These are phyloP conservation scores for Saccharomycopsis amapae DNA, from an alignment of 805 yeast species.

Conservation along the genomic window DNA sequence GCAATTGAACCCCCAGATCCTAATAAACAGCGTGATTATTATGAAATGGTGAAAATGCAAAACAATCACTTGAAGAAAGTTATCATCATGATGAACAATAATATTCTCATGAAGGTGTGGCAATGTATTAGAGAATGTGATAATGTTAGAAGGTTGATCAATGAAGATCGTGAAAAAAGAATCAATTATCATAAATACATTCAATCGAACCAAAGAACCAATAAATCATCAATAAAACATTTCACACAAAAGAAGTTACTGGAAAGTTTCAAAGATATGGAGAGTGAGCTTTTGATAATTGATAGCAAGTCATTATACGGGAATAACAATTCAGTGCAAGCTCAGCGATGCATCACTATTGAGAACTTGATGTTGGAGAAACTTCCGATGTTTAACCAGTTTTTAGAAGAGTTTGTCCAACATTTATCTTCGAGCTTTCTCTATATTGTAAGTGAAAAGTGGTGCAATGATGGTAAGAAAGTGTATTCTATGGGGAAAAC, in stretches of 20 bases:
- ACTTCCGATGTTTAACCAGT: constrained; percentile 4
- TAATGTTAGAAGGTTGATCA: constrained; percentile 6
- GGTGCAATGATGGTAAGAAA: too few species aligned
- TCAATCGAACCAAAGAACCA: neutral
- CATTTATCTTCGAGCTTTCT: neutral
- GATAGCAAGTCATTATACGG: neutral
- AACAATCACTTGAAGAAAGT: neutral
- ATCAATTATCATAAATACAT: constrained; percentile 7
- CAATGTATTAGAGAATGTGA: constrained; percentile 9
- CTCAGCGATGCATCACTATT: constrained; percentile 5
- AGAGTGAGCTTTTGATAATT: neutral
- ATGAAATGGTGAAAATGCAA: constrained; percentile 6
- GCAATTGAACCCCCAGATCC: neutral
- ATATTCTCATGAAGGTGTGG: constrained; percentile 7
- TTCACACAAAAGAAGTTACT: neutral
- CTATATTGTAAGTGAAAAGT: too few species aligned
- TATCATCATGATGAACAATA: constrained; percentile 3
- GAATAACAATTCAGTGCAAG: neutral
- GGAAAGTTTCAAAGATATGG: neutral
- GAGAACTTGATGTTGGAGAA: constrained; percentile 10
- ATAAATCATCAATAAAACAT: neutral
- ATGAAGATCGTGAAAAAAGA: constrained; percentile 17
- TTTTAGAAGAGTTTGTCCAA: constrained; percentile 8
- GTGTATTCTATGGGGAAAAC: too few species aligned
- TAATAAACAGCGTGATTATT: neutral